Evolutionary conservation across 1,284 basidiomycete genomes (phyloP), one percentile per base, ranked within the genome.

Genomic region (Cystobasidiaceae sp.): DNA sequence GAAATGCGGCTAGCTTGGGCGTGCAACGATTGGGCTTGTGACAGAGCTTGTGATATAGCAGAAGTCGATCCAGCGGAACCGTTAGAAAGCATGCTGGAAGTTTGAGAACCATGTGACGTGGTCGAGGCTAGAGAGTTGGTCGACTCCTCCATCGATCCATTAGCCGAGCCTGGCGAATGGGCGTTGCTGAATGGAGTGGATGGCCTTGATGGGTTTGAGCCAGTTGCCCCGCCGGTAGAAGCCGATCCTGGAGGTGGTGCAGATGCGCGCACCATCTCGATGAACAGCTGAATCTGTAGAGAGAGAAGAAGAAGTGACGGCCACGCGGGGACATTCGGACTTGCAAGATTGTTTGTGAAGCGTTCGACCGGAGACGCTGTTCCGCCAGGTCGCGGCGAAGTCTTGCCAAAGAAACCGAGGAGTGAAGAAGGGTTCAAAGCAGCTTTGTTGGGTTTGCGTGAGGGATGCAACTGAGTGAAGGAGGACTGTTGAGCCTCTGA

Each of bases 211-310:
- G 68, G 37, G 9, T 25, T 51, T 23, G 28, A 52, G 8, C 51
- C 52, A 25, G 28, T n/a, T 1, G 41, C 21, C 6, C 23, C 17
- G n/a, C 37, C 37, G 21, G 48, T 7, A 39, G 30, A 33, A 17
- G 46, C 4, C 15, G n/a, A 45, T 1, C 55, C 52, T 6, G 19
- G 54, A 43, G 54, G 23, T 28, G 54, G 54, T 13, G 87, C 85
- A 3, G 83, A 75, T 0, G 86, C 85, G 33, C 90, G 85, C 68
- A 88, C 85, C 7, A 85, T 81, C 75, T 93, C 90, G 71, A 89
- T 85, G 77, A 92, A 93, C 0, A 84, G 83, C 48, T 88, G 84
- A 37, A 93, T 87, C 70, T 87, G 87, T 50, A 93, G 82, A 72
- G 93, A 91, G 69, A 93, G 82, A 37, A 81, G 79, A 49, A 93